Conservation (phyloP, 2,329 filamentous ascomycete genomes). For the Emydomyces testavorans region DNA sequence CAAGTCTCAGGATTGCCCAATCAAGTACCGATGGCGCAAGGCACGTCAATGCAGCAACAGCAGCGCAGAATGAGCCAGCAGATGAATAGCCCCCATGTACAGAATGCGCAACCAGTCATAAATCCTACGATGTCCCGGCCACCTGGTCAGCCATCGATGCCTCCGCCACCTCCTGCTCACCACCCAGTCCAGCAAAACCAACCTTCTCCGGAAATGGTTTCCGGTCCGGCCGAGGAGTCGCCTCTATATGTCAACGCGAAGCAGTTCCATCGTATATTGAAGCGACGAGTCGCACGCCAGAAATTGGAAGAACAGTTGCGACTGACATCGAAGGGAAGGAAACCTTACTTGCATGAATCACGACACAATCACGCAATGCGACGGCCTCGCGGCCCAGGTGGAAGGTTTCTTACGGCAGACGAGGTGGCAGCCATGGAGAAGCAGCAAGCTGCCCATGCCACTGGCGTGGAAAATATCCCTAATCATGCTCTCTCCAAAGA, state of each 20-base stretch:
- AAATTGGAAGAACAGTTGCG: conserved; percentile 85
- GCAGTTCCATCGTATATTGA: conserved; percentile 94
- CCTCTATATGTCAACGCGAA: conserved; percentile 97
- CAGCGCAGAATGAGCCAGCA: conserved; percentile 61
- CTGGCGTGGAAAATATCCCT: conserved; percentile 28
- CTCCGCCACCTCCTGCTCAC: conserved; percentile 39
- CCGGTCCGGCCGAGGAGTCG: conserved; percentile 68
- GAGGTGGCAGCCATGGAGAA: conserved; percentile 85
- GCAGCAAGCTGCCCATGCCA: conserved; percentile 21
- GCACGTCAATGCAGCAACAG: conserved; percentile 31
- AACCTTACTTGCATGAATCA: conserved; percentile 94
- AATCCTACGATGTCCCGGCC: conserved; percentile 44
- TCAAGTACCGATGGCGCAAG: conserved; percentile 24
- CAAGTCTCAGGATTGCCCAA: conserved; percentile 48
- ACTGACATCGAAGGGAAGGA: conserved; percentile 85
- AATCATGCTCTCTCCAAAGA: conserved; percentile 2
- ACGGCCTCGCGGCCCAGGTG: conserved; percentile 80
- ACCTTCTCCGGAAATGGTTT: conserved; percentile 68
- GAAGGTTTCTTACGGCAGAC: conserved; percentile 89
- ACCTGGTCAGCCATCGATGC: conserved; percentile 41
- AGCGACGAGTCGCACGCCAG: conserved; percentile 83
- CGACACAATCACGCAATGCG: conserved; percentile 98
- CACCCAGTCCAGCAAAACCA: conserved; percentile 55
- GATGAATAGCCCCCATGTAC: conserved; percentile 61
- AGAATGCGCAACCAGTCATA: conserved; percentile 64